These are phyloP conservation scores for Exophiala bonariae DNA, from an alignment of 2,329 filamentous ascomycete genomes.

Conservation along the genomic window DNA sequence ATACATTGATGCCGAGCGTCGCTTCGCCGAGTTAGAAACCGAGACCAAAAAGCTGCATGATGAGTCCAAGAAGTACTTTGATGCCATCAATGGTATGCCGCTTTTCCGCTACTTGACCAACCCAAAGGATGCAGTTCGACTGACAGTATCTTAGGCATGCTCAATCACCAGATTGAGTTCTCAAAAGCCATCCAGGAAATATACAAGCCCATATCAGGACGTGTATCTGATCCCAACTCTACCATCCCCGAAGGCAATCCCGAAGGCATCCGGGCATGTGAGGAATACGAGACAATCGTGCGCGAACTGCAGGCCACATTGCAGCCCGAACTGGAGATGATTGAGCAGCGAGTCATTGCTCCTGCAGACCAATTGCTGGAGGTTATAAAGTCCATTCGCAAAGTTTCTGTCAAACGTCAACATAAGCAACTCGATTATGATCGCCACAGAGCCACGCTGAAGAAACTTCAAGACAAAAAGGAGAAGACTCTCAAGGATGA, in stretches of 20 bases:
- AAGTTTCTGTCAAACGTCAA: constrained; percentile 83
- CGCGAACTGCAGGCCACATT: constrained; percentile 86
- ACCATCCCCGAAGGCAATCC: constrained; percentile 80
- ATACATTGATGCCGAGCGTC: constrained; percentile 89
- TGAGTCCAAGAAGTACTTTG: constrained; percentile 95
- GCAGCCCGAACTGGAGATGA: constrained; percentile 94
- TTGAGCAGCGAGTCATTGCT: constrained; percentile 84
- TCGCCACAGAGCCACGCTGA: constrained; percentile 75
- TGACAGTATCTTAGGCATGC: constrained; percentile 64
- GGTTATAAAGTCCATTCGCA: constrained; percentile 93
- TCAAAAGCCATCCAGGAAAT: constrained; percentile 93
- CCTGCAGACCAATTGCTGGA: constrained; percentile 91
- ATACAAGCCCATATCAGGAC: constrained; percentile 96
- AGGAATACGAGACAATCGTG: constrained; percentile 92
- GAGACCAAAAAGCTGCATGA: constrained; percentile 97
- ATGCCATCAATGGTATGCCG: constrained; percentile 82
- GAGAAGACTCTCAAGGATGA: constrained; percentile 95
- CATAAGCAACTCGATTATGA: constrained; percentile 98
- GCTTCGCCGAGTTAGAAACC: constrained; percentile 88
- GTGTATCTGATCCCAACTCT: constrained; percentile 88
- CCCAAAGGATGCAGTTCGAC: background rate
- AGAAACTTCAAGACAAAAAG: constrained; percentile 97
- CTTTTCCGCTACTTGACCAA: background rate
- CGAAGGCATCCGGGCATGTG: constrained; percentile 90
- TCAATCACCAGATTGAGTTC: constrained; percentile 96